These are phyloP conservation scores for Quercus suber DNA, from an alignment of 306 rosid genomes.

Conservation along the genomic window DNA sequence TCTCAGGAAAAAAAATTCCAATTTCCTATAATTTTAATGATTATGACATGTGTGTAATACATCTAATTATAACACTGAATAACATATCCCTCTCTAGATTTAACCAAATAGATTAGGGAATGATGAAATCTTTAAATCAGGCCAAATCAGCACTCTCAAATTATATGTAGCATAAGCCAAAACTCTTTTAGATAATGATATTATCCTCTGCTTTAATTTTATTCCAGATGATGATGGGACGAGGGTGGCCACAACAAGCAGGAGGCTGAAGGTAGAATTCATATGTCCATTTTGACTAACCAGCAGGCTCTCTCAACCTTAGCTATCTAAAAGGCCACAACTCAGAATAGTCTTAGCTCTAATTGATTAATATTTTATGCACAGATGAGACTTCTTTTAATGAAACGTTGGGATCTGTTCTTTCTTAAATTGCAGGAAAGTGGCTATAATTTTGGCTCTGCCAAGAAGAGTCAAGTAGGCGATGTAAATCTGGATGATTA, in stretches of 20 bases:
- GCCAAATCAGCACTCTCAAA: background rate
- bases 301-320: background rate
- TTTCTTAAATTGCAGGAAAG: slow-evolving; percentile 43
- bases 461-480: slow-evolving; percentile 8
- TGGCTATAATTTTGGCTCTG: background rate
- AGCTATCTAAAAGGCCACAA: background rate
- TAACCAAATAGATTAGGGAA: no score
- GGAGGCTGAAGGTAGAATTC: slow-evolving; percentile 66
- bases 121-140: no score
- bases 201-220: background rate
- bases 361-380: background rate
- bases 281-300: background rate
- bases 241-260: slow-evolving; percentile 20
- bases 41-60: background rate
- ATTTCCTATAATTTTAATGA: background rate
- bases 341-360: background rate
- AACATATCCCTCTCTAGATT: background rate
- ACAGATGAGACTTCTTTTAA: background rate
- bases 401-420: slow-evolving; percentile 8
- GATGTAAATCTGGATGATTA: slow-evolving; percentile 55
- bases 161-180: background rate
- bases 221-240: slow-evolving; percentile 37
- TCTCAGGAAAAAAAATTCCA: background rate
- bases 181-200: background rate
- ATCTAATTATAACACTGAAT: background rate